Percentiles rank a stretch among this genome's conserved stretches.
Evolutionary conservation across 2,329 filamentous ascomycete species (phyloP).

Genomic region (Apiospora pterosperma): DNA sequence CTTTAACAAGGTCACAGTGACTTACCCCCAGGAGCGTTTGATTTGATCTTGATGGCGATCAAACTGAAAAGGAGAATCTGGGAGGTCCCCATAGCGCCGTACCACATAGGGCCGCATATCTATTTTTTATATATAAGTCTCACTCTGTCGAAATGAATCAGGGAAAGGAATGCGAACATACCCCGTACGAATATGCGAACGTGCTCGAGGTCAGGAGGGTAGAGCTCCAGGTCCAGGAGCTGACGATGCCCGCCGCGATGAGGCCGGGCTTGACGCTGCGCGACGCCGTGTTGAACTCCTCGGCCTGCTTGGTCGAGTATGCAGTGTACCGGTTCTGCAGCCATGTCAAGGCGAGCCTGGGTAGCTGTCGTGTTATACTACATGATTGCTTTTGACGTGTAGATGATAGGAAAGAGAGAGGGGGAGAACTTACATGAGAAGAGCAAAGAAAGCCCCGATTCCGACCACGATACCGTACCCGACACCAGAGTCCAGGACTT

Average conservation of each 20-base stretch:
- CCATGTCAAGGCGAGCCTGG: slow-evolving; percentile 31
- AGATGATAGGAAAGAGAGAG: background rate
- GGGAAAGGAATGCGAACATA: slow-evolving; percentile 1
- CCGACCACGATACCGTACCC: slow-evolving; percentile 50
- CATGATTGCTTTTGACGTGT: rapidly evolving
- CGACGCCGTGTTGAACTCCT: slow-evolving; percentile 46
- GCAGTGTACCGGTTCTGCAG: slow-evolving; percentile 36
- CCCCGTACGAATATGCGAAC: slow-evolving; percentile 37
- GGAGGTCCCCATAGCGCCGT: slow-evolving; percentile 34
- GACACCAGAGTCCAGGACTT: slow-evolving; percentile 29
- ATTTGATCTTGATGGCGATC: slow-evolving; percentile 39
- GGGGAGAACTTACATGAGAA: slow-evolving; percentile 30
- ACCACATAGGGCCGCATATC: slow-evolving; percentile 39
- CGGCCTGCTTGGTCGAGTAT: slow-evolving; percentile 38
- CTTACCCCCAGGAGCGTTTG: slow-evolving; percentile 35
- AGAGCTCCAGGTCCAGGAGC: slow-evolving; percentile 46
- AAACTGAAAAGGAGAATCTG: slow-evolving; percentile 38
- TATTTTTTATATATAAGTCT: too few species aligned
- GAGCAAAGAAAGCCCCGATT: slow-evolving; percentile 40
- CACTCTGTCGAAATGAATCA: too few species aligned
- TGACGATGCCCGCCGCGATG: slow-evolving; percentile 43
- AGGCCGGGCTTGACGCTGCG: slow-evolving; percentile 40
- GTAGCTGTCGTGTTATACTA: too few species aligned
- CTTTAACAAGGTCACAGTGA: slow-evolving; percentile 30
- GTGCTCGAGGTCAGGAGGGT: slow-evolving; percentile 39